phyloP scores from a whole-genome alignment of 2,329 filamentous ascomycete genomes.

The Neofusicoccum kwambonambiense region DNA sequence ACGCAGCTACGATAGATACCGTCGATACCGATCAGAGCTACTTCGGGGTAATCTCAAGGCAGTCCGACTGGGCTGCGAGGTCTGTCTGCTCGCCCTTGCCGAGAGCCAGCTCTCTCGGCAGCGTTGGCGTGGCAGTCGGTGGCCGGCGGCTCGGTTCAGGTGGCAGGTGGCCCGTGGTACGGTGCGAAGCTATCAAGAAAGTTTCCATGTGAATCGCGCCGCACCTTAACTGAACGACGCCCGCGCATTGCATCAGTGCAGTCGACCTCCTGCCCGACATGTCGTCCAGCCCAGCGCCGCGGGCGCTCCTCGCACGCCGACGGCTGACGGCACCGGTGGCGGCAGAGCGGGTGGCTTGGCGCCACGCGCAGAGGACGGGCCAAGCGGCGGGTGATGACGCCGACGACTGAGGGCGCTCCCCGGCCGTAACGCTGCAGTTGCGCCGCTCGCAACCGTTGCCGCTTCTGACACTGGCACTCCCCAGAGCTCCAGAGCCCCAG shows the following conservation, averaged over 20 bases:
- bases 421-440: not conserved
- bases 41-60: no score
- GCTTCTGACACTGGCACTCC: not conserved
- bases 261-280: not conserved
- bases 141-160: no score
- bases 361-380: conserved; percentile 1
- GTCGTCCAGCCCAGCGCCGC: not conserved
- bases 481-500: not conserved
- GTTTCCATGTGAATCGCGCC: not conserved
- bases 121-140: no score
- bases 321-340: not conserved
- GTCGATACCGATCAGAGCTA: no score
- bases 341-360: not conserved
- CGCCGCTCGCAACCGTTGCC: not conserved
- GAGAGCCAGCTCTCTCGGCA: no score
- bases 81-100: no score
- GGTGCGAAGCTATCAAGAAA: not conserved
- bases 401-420: not conserved
- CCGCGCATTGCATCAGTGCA: not conserved
- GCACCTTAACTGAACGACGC: not conserved
- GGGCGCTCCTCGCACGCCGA: no score
- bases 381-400: conserved; percentile 8
- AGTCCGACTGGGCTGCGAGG: no score
- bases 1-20: no score
- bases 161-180: no score